Conservation (phyloP, 2,329 filamentous ascomycete species). For the Cladosporium sp. region DNA sequence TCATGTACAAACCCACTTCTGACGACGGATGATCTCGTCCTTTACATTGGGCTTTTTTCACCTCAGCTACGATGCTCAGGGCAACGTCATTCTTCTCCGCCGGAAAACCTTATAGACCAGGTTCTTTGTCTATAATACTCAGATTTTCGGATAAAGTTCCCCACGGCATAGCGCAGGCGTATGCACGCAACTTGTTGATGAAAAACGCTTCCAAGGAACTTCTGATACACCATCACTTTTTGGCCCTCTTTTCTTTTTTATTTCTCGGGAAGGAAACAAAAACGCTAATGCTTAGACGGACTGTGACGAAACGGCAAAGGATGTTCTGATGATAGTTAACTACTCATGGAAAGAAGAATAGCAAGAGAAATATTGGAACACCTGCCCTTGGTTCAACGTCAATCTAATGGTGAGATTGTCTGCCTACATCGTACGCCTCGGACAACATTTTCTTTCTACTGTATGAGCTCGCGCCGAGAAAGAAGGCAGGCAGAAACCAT, state of each 20-base stretch:
- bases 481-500: no score
- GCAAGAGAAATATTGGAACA: not conserved
- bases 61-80: not conserved
- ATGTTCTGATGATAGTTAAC: not conserved
- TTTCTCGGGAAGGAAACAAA: not conserved
- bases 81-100: not conserved
- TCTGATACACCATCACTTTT: constrained; percentile 6
- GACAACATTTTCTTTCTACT: no score
- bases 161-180: constrained; percentile 1
- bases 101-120: not conserved
- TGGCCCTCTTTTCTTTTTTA: not conserved
- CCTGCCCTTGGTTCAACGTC: no score
- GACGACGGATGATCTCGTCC: constrained; percentile 6
- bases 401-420: no score
- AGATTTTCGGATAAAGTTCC: not conserved
- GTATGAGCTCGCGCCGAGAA: no score
- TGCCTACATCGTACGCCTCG: no score
- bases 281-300: not conserved
- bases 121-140: not conserved
- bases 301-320: not conserved
- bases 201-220: constrained; percentile 2
- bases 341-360: not conserved
- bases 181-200: constrained; percentile 4
- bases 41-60: not conserved
- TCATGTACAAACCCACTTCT: constrained; percentile 86